Evolutionary conservation across 192 early-diverging fungal genomes (phyloP).

Genomic region (Jimgerdemannia flammicorona): DNA sequence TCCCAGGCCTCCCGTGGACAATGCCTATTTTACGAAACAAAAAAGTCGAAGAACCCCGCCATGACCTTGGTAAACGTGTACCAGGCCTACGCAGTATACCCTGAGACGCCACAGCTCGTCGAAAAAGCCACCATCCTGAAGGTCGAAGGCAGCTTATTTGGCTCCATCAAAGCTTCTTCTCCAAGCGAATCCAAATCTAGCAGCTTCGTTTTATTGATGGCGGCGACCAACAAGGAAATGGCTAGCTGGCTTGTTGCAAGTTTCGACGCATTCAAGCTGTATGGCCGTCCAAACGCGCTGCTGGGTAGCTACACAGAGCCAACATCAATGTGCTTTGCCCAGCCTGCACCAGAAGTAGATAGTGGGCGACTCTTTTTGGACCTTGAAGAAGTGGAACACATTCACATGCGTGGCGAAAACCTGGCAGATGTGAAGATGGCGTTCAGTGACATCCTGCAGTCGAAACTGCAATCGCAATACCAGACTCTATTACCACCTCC

Average conservation of each 20-base stretch:
- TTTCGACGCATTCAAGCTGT: slow-evolving; percentile 40
- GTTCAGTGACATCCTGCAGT: neutral
- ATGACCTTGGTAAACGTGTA: slow-evolving; percentile 48
- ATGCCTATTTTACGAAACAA: slow-evolving; percentile 44
- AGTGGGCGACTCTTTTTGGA: slow-evolving; percentile 3
- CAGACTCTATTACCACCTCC: neutral
- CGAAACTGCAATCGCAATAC: neutral
- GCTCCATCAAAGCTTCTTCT: slow-evolving; percentile 8
- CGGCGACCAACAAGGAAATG: slow-evolving; percentile 27
- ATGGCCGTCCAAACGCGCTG: slow-evolving; percentile 34
- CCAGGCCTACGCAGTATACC: slow-evolving; percentile 55
- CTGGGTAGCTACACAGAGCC: slow-evolving; percentile 16
- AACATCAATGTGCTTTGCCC: neutral
- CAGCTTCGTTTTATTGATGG: slow-evolving; percentile 23
- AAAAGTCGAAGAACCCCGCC: slow-evolving; percentile 45
- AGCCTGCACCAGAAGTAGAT: neutral
- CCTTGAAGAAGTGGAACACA: neutral
- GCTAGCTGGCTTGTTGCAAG: slow-evolving; percentile 36
- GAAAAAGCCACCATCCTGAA: slow-evolving; percentile 31
- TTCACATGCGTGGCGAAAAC: neutral
- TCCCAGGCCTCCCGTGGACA: slow-evolving; percentile 39
- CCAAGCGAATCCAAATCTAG: slow-evolving; percentile 3
- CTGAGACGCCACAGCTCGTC: slow-evolving; percentile 36
- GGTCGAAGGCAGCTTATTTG: slow-evolving; percentile 35
- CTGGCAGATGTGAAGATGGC: neutral